phyloP scores from a whole-genome alignment of 225 moss, liverwort and hornwort genomes.

The Lunularia cruciata region DNA sequence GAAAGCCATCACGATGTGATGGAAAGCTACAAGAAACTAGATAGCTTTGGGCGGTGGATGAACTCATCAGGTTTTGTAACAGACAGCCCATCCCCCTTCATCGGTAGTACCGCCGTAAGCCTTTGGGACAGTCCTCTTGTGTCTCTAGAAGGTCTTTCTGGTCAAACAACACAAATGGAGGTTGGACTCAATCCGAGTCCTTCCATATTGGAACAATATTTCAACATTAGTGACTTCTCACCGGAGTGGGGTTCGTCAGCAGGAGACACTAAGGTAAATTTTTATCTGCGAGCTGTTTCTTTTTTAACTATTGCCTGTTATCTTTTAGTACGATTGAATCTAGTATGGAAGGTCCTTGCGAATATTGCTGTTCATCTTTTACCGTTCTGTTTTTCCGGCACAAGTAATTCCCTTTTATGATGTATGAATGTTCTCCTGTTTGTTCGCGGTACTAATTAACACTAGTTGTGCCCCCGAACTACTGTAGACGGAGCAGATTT shows the following conservation, averaged over 20 bases:
- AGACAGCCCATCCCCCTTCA: slow-evolving; percentile 26
- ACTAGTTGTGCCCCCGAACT: too few relatives aligned
- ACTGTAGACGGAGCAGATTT: too few relatives aligned
- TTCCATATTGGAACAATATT: slow-evolving; percentile 58
- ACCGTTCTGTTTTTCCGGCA: too few relatives aligned
- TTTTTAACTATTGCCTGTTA: too few relatives aligned
- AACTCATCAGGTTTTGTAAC: slow-evolving; percentile 22
- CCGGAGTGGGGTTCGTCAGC: slow-evolving; percentile 75
- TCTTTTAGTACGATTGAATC: too few relatives aligned
- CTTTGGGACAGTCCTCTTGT: slow-evolving; percentile 32
- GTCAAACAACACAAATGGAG: slow-evolving; percentile 35
- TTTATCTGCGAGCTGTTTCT: too few relatives aligned
- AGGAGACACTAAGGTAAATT: slow-evolving; percentile 61
- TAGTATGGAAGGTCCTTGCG: too few relatives aligned
- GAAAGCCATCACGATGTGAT: slow-evolving; percentile 17
- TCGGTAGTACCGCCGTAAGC: slow-evolving; percentile 18
- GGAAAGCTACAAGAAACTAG: slow-evolving; percentile 38
- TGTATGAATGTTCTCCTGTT: too few relatives aligned
- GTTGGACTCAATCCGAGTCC: slow-evolving; percentile 30
- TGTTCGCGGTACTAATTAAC: too few relatives aligned
- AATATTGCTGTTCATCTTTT: too few relatives aligned
- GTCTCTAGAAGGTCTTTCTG: slow-evolving; percentile 12
- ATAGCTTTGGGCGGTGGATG: slow-evolving; percentile 88
- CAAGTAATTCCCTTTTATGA: too few relatives aligned
- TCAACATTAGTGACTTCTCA: slow-evolving; percentile 71